Evolutionary conservation across 2,329 filamentous ascomycete genomes (phyloP).

Genomic region (Xylariaceae sp.): DNA sequence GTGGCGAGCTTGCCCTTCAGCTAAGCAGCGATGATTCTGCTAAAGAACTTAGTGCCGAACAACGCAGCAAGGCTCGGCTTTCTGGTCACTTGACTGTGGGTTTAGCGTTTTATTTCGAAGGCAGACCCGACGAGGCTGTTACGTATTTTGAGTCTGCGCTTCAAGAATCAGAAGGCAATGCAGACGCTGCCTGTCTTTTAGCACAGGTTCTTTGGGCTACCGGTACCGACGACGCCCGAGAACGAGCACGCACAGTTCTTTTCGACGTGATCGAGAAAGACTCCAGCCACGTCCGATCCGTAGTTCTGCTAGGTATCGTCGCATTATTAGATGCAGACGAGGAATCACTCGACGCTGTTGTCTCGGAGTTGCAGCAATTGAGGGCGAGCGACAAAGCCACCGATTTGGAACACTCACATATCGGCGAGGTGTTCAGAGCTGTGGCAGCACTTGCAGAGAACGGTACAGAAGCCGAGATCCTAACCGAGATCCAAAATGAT

Average conservation of each 20-base stretch:
- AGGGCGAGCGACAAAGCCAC: slow-evolving; percentile 63
- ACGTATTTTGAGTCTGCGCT: slow-evolving; percentile 77
- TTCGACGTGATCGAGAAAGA: slow-evolving; percentile 74
- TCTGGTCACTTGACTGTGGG: slow-evolving; percentile 85
- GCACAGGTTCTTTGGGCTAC: slow-evolving; percentile 93
- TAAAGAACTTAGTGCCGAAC: slow-evolving; percentile 60
- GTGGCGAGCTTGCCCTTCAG: slow-evolving; percentile 75
- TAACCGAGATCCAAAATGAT: slow-evolving; percentile 66
- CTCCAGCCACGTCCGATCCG: slow-evolving; percentile 72
- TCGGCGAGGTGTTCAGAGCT: slow-evolving; percentile 72
- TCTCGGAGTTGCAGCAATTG: slow-evolving; percentile 69
- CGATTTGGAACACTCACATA: slow-evolving; percentile 59
- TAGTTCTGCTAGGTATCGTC: slow-evolving; percentile 79
- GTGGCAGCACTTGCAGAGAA: slow-evolving; percentile 59
- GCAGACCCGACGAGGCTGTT: slow-evolving; percentile 65
- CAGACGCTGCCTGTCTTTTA: slow-evolving; percentile 81
- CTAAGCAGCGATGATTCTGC: slow-evolving; percentile 70
- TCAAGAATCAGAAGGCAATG: slow-evolving; percentile 68
- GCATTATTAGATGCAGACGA: slow-evolving; percentile 75
- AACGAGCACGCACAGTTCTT: slow-evolving; percentile 72
- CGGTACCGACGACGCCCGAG: slow-evolving; percentile 67
- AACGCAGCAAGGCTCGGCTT: slow-evolving; percentile 67
- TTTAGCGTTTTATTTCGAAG: slow-evolving; percentile 71
- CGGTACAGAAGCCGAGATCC: slow-evolving; percentile 45
- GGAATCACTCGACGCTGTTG: slow-evolving; percentile 76